Percentiles rank a stretch among this genome's conserved stretches.
Conservation (phyloP, 2,329 filamentous ascomycete genomes). For the Ceratocystis colombiana region DNA sequence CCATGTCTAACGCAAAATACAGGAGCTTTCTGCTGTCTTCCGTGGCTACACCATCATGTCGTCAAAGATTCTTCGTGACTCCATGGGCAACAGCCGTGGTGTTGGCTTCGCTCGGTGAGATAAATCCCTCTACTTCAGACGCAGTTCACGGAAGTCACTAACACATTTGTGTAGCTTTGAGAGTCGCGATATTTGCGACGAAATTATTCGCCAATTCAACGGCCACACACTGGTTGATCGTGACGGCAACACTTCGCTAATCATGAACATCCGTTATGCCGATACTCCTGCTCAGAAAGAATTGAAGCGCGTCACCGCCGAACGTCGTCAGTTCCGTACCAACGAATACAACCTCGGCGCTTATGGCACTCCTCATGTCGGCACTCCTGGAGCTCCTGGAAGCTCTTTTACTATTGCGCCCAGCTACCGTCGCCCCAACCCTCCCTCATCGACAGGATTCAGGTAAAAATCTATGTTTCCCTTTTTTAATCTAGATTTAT, state of each 20-base stretch:
- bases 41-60: conserved; percentile 75
- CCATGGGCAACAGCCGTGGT: conserved; percentile 83
- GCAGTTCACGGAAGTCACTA: conserved; percentile 23
- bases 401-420: conserved; percentile 31
- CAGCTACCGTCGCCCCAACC: conserved; percentile 31
- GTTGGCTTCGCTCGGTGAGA: conserved; percentile 91
- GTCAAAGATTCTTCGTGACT: conserved; percentile 88
- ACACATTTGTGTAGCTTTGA: conserved; percentile 59
- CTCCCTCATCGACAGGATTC: conserved; percentile 26
- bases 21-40: conserved; percentile 72
- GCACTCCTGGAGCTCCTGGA: conserved; percentile 35
- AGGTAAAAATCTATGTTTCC: background rate
- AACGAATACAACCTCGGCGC: conserved; percentile 82
- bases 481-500: background rate
- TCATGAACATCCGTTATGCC: conserved; percentile 90
- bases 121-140: background rate
- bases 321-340: conserved; percentile 88
- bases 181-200: conserved; percentile 75
- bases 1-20: conserved; percentile 24
- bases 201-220: conserved; percentile 78
- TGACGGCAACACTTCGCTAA: conserved; percentile 43
- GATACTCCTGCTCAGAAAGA: conserved; percentile 96
- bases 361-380: conserved; percentile 53
- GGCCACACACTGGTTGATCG: conserved; percentile 67
- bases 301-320: conserved; percentile 89